Conservation (phyloP, 352 stramenopile genomes). For the Pythium rishiriense region DNA sequence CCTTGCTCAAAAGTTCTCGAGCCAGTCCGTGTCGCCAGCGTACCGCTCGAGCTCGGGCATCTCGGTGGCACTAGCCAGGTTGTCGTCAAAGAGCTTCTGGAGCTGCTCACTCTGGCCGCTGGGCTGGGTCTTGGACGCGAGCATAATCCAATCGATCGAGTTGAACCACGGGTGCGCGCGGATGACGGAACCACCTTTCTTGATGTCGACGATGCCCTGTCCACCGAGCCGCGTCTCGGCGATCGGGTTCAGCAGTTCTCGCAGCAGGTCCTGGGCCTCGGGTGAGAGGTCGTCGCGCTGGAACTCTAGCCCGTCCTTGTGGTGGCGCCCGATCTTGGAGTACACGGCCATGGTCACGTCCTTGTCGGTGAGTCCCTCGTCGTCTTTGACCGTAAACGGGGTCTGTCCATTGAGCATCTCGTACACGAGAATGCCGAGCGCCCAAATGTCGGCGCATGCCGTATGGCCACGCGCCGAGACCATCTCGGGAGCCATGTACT, state of each 20-base stretch:
- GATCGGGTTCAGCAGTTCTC: constrained; percentile 72
- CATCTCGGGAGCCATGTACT: constrained; percentile 91
- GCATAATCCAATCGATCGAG: constrained; percentile 69
- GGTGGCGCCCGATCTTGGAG: constrained; percentile 81
- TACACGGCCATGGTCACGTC: constrained; percentile 85
- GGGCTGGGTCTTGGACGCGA: constrained; percentile 69
- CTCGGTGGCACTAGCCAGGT: constrained; percentile 38
- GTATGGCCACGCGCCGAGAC: constrained; percentile 81
- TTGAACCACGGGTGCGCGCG: constrained; percentile 82
- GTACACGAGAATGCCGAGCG: constrained; percentile 83
- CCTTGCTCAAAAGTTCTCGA: constrained; percentile 67
- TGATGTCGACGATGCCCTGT: constrained; percentile 77
- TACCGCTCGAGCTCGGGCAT: constrained; percentile 68
- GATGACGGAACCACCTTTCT: constrained; percentile 75
- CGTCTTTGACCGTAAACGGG: constrained; percentile 76
- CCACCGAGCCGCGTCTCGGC: constrained; percentile 65
- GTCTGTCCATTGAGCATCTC: constrained; percentile 85
- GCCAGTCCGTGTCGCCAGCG: constrained; percentile 64
- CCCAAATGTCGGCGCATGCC: constrained; percentile 81
- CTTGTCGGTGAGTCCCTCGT: constrained; percentile 69
- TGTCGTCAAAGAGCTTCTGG: constrained; percentile 59
- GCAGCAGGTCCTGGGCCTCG: constrained; percentile 59
- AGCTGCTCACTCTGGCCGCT: constrained; percentile 52
- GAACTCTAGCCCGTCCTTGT: constrained; percentile 60
- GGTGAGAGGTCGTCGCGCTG: constrained; percentile 47